These are phyloP conservation scores for Phytophthora kernoviae DNA, from an alignment of 352 stramenopile genomes.

Conservation along the genomic window DNA sequence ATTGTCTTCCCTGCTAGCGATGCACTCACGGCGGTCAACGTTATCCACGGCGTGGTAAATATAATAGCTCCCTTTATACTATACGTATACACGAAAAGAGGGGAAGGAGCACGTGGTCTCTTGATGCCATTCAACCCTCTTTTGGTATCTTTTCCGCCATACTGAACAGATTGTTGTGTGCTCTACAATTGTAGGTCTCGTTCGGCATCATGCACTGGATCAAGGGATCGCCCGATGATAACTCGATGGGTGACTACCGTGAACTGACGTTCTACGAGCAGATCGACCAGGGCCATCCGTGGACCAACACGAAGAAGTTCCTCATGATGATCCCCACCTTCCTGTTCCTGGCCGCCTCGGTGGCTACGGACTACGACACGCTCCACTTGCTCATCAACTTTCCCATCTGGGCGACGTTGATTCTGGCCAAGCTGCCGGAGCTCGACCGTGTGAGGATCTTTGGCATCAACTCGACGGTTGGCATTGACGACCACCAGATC, in stretches of 20 bases:
- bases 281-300: constrained; percentile 91
- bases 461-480: constrained; percentile 96
- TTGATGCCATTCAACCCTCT: neutral
- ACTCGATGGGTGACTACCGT: constrained; percentile 93
- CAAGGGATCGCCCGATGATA: constrained; percentile 93
- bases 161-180: constrained; percentile 19
- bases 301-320: constrained; percentile 94
- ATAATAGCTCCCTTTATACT: neutral
- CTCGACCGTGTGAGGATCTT: constrained; percentile 96
- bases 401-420: constrained; percentile 89
- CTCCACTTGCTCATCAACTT: constrained; percentile 91
- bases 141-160: constrained; percentile 8
- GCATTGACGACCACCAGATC: constrained; percentile 88
- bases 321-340: constrained; percentile 94
- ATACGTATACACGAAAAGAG: no score
- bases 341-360: constrained; percentile 84
- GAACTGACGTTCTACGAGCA: constrained; percentile 97
- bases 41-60: constrained; percentile 87
- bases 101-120: neutral
- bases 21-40: constrained; percentile 81
- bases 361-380: constrained; percentile 91
- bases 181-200: constrained; percentile 60
- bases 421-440: constrained; percentile 93
- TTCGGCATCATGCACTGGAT: constrained; percentile 96
- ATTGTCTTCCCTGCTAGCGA: constrained; percentile 72